Base-by-base conservation (phyloP, 2,329 filamentous ascomycete genomes). In the Penicillium corylophilum region DNA sequence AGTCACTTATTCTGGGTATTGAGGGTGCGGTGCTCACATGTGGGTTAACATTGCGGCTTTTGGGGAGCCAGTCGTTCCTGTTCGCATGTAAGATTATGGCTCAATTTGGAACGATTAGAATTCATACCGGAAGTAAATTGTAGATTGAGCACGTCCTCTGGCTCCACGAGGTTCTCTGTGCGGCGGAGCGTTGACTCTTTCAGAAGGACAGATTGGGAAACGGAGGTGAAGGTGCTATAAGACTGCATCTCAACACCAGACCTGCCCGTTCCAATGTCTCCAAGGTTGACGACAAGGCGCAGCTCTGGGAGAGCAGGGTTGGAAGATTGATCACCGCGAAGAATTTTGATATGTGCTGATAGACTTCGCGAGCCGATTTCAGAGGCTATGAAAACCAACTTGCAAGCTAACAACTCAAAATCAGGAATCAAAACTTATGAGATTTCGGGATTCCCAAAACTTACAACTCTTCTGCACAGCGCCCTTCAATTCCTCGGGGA, bases 11-110 rank as follows among this genome's bases (percentile, higher is more conserved):
- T 48, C 4, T 44, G 26, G 20, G 20, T 22, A 12, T 23, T 4
- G 10, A 10, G 16, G 2, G n/a, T 1, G 26, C 1, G 16, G 16
- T 23, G 67, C 77, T 66, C 70, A 82, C 79, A 82, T 79, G 58
- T 86, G 82, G 3, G 84, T 87, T 57, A 88, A 74, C 82, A 86
- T 87, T 22, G 85, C 83, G 1, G 85, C 85, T 64, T 88, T 88
- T 39, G 85, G 85, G 15, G 81, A 72, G 2, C 85, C 85, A 0
- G 85, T 88, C 0, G 85, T 87, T 15, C 85, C 85, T 64, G 23
- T 15, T 15, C 8, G 9, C 5, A 5, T 15, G 9, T 31, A 31
- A 35, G 36, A 33, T 20, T 18, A 15, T 13, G 10, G 7, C 15
- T 24, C 20, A 48, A 20, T 10, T 20, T 10, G 12, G 15, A 18